These are phyloP conservation scores for Komagataella phaffii DNA, from an alignment of 805 yeast species.

Conservation along the genomic window DNA sequence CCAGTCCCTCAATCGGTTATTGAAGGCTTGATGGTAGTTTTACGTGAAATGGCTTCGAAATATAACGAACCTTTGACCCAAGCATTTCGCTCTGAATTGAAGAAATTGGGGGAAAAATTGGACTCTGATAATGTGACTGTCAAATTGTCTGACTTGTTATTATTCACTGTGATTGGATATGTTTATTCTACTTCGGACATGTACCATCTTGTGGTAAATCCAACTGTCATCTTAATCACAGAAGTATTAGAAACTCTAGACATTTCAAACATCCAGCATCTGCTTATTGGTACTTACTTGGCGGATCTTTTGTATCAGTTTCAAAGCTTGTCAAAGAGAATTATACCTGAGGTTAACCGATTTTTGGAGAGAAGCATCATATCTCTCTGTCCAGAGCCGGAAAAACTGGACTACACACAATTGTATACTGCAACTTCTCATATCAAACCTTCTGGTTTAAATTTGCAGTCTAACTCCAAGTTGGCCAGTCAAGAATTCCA, in stretches of 20 bases:
- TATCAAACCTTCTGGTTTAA: constrained; percentile 7
- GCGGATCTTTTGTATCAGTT: constrained; percentile 53
- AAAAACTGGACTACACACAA: constrained; percentile 8
- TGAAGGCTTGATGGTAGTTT: constrained; percentile 23
- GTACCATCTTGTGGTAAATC: constrained; percentile 84
- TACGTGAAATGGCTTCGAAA: constrained; percentile 49
- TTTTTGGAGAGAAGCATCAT: constrained; percentile 42
- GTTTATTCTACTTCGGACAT: constrained; percentile 92
- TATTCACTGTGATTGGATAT: constrained; percentile 59
- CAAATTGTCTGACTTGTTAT: constrained; percentile 42
- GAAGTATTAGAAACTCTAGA: constrained; percentile 39
- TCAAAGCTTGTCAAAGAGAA: constrained; percentile 72
- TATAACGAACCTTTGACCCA: constrained; percentile 53
- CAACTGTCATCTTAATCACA: constrained; percentile 59
- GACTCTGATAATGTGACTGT: constrained; percentile 21
- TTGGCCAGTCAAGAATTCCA: background rate
- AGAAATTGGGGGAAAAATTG: constrained; percentile 41
- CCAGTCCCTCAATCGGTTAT: constrained; percentile 16
- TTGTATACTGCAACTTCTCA: constrained; percentile 7
- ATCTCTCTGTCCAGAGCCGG: constrained; percentile 25
- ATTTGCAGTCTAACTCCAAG: constrained; percentile 2
- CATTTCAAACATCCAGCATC: constrained; percentile 20
- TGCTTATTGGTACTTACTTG: constrained; percentile 52
- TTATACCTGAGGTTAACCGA: constrained; percentile 61
- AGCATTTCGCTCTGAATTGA: constrained; percentile 43